A percentile compares a stretch with the other conserved stretches of the same genome.
These are phyloP conservation scores for Fagopyrum homotropicum DNA, from an alignment of 148 eudicot genomes.

Conservation along the genomic window DNA sequence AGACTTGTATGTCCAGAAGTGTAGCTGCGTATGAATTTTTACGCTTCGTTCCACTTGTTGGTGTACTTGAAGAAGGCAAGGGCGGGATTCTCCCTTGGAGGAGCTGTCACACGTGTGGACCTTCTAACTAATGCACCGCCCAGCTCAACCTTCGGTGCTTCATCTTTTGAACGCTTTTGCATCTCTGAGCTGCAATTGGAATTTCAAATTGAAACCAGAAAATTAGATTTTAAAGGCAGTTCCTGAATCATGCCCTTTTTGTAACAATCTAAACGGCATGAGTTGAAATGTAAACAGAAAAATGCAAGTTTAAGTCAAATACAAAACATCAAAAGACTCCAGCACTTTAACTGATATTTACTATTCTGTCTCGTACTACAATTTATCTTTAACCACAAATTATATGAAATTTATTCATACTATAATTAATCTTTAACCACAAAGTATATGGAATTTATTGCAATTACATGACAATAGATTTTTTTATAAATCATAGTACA, in stretches of 20 bases:
- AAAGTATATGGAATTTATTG: background rate
- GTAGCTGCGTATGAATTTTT: constrained; percentile 13
- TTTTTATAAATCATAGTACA: no score
- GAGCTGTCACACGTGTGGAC: constrained; percentile 91
- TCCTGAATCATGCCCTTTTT: no score
- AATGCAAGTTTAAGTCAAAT: background rate
- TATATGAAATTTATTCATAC: no score
- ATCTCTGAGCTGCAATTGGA: no score
- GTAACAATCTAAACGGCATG: background rate
- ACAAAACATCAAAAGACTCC: background rate
- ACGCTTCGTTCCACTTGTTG: constrained; percentile 83
- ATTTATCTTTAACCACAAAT: no score
- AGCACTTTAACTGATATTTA: background rate
- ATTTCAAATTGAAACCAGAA: no score
- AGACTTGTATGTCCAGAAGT: no score
- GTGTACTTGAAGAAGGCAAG: constrained; percentile 69
- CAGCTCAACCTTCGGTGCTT: constrained; percentile 31
- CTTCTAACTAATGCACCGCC: constrained; percentile 74
- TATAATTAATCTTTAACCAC: background rate
- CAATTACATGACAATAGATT: no score
- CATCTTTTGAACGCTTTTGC: constrained; percentile 23
- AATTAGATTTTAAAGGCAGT: no score
- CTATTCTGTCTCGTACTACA: background rate
- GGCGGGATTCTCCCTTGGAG: constrained; percentile 79
- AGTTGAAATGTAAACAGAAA: background rate